phyloP scores from a whole-genome alignment of 2,329 filamentous ascomycete genomes.

The Geosmithia flava region DNA sequence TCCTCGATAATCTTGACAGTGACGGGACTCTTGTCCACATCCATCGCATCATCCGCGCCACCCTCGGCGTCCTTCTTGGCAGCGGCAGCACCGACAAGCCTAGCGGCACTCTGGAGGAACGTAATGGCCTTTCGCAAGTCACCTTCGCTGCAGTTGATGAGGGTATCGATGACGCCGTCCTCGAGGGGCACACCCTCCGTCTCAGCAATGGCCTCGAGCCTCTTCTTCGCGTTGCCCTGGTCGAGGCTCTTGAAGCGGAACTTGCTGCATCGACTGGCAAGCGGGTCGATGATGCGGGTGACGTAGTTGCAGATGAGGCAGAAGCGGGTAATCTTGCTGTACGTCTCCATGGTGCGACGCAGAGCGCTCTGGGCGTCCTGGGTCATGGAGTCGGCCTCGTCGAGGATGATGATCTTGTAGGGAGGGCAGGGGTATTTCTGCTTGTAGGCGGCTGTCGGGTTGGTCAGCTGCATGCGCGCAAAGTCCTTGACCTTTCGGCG shows the following conservation, averaged over 20 bases:
- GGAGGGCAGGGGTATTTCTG: conserved; percentile 81
- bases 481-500: conserved; percentile 98
- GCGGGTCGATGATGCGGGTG: conserved; percentile 90
- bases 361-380: conserved; percentile 93
- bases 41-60: conserved; percentile 45
- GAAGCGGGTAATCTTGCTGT: conserved; percentile 91
- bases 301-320: conserved; percentile 99
- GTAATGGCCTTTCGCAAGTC: conserved; percentile 95
- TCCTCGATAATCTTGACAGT: conserved; percentile 79
- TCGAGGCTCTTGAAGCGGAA: conserved; percentile 97
- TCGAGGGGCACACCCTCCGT: conserved; percentile 68
- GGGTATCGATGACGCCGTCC: conserved; percentile 65
- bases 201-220: conserved; percentile 72
- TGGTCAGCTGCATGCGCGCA: conserved; percentile 84
- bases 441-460: conserved; percentile 58
- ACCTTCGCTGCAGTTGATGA: conserved; percentile 83
- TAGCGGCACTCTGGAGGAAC: conserved; percentile 85
- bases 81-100: conserved; percentile 61
- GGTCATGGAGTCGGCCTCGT: conserved; percentile 98
- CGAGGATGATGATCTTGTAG: conserved; percentile 97
- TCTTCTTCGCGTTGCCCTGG: conserved; percentile 65
- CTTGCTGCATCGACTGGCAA: conserved; percentile 88
- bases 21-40: conserved; percentile 42
- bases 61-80: conserved; percentile 30
- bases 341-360: conserved; percentile 94